Percentiles rank a stretch among this genome's conserved stretches.
Evolutionary conservation across 306 rosid species (phyloP).

Genomic region (Sechiopsis laciniata): DNA sequence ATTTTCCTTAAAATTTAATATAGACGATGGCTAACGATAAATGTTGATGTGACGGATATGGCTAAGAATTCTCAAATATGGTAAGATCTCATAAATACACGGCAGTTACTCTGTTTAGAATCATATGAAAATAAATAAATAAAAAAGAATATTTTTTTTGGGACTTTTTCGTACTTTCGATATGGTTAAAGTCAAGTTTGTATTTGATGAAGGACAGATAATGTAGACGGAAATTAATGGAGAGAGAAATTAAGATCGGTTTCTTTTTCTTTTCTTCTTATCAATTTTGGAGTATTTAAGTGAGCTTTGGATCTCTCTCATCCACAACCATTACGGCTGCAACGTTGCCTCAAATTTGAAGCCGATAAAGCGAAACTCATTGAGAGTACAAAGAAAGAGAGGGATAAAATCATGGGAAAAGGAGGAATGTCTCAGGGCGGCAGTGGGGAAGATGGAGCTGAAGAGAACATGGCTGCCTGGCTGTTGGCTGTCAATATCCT

Average conservation of each 20-base stretch:
- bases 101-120: background rate
- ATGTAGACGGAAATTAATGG: background rate
- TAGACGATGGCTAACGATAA: background rate
- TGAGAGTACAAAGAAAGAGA: conserved; percentile 15
- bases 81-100: background rate
- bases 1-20: no score
- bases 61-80: background rate
- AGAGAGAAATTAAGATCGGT: background rate
- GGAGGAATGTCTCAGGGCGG: conserved; percentile 56
- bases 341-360: background rate
- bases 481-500: conserved; percentile 61
- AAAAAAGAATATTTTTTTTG: background rate
- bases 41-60: background rate
- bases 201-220: background rate
- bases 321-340: background rate
- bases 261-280: background rate
- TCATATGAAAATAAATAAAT: no score
- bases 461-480: conserved; percentile 91
- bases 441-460: conserved; percentile 38
- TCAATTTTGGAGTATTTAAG: background rate
- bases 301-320: conserved; percentile 8
- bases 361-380: background rate
- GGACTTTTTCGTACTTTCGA: background rate
- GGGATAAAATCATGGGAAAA: conserved; percentile 46
- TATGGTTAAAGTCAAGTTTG: background rate